Percentiles rank a stretch among this genome's conserved stretches.
These are phyloP conservation scores for Chaetoceros tenuissimus DNA, from an alignment of 108 stramenopile genomes.

Conservation along the genomic window DNA sequence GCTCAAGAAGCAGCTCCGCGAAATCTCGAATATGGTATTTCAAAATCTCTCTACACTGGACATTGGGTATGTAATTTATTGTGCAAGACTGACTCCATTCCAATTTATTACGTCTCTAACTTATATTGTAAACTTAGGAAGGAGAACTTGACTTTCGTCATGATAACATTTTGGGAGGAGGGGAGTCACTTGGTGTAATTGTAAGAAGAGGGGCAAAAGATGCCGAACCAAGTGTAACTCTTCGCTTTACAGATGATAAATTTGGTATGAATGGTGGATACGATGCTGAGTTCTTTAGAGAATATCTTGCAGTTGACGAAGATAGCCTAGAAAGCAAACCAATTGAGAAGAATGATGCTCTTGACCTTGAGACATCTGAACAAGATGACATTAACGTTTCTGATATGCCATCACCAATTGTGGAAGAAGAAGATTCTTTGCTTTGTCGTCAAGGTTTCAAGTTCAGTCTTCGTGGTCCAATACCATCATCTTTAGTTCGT, in stretches of 20 bases:
- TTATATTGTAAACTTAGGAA: no score
- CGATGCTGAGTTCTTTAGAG: slow-evolving; percentile 61
- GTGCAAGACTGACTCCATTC: no score
- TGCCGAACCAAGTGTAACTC: slow-evolving; percentile 24
- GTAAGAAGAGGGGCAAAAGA: slow-evolving; percentile 69
- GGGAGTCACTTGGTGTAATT: slow-evolving; percentile 49
- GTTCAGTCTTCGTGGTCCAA: slow-evolving; percentile 34
- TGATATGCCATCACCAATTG: slow-evolving; percentile 3
- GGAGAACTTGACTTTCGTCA: slow-evolving; percentile 74
- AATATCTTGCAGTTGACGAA: slow-evolving; percentile 42
- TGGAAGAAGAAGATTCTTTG: slow-evolving; percentile 20
- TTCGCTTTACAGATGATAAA: slow-evolving; percentile 37
- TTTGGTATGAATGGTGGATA: slow-evolving; percentile 63
- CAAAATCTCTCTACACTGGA: slow-evolving; percentile 68
- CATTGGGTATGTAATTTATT: slow-evolving; percentile 26
- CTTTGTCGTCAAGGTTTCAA: slow-evolving; percentile 31
- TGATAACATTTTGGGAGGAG: slow-evolving; percentile 67
- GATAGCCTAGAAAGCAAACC: not conserved
- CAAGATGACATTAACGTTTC: not conserved
- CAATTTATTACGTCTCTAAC: no score
- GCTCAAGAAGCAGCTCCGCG: slow-evolving; percentile 68
- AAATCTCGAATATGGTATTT: slow-evolving; percentile 71
- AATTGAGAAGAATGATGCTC: not conserved
- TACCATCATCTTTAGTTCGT: slow-evolving; percentile 10
- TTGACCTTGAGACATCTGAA: not conserved